These are phyloP conservation scores for Fusarium lateritium DNA, from an alignment of 2,329 filamentous ascomycete genomes.

Conservation along the genomic window DNA sequence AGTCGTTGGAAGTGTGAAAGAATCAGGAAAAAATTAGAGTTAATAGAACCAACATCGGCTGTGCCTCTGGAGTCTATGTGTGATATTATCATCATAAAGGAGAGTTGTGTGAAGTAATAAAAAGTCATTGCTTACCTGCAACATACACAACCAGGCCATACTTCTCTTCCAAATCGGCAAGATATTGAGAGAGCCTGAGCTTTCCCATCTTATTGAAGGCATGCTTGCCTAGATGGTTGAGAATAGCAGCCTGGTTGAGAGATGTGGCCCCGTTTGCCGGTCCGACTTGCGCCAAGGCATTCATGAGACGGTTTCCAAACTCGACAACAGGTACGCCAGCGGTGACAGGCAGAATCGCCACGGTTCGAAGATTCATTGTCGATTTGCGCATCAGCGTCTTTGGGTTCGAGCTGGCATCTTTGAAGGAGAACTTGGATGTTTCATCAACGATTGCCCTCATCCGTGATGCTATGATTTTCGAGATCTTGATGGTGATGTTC, in stretches of 20 bases:
- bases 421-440: slow-evolving; percentile 75
- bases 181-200: slow-evolving; percentile 93
- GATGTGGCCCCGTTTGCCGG: slow-evolving; percentile 91
- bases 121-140: slow-evolving; percentile 71
- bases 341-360: slow-evolving; percentile 92
- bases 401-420: slow-evolving; percentile 73
- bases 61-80: slow-evolving; percentile 62
- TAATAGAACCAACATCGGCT: slow-evolving; percentile 68
- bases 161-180: slow-evolving; percentile 97
- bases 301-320: slow-evolving; percentile 90
- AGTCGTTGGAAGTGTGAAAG: slow-evolving; percentile 9
- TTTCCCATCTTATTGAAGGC: slow-evolving; percentile 99
- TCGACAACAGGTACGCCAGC: slow-evolving; percentile 94
- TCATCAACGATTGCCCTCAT: slow-evolving; percentile 93
- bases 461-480: slow-evolving; percentile 95
- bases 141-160: slow-evolving; percentile 96
- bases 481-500: slow-evolving; percentile 98
- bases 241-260: slow-evolving; percentile 91
- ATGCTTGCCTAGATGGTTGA: slow-evolving; percentile 95
- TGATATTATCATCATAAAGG: slow-evolving; percentile 66
- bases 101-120: slow-evolving; percentile 11
- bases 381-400: slow-evolving; percentile 77
- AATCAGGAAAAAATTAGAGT: slow-evolving; percentile 80
- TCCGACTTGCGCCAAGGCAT: slow-evolving; percentile 89
- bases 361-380: slow-evolving; percentile 91